These are phyloP conservation scores for Aschersonia sp. DNA, from an alignment of 2,329 filamentous ascomycete genomes.

Conservation along the genomic window DNA sequence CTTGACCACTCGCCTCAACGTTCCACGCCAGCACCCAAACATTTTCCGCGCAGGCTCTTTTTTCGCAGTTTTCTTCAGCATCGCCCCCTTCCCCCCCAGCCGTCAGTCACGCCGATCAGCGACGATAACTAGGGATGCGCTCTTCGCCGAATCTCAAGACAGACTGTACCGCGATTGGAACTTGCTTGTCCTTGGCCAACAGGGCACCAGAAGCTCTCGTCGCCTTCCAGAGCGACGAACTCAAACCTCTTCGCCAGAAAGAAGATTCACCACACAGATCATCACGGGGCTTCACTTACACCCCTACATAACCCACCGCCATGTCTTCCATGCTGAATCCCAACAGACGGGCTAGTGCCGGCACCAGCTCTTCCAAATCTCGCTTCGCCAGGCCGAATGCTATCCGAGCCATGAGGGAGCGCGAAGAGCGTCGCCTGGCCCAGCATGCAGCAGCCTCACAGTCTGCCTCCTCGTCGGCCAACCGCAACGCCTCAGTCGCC, in stretches of 20 bases:
- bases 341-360: conserved; percentile 16
- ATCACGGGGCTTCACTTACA: not conserved
- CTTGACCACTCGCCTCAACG: not conserved
- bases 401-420: conserved; percentile 36
- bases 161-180: too few species aligned
- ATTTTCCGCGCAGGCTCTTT: not conserved
- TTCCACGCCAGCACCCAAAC: not conserved
- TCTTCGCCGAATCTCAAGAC: too few species aligned
- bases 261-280: too few species aligned
- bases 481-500: conserved; percentile 17
- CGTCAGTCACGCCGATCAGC: not conserved
- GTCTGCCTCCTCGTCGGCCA: conserved; percentile 11
- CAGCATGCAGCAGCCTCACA: conserved; percentile 11
- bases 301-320: not conserved
- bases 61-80: not conserved
- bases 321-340: conserved; percentile 35
- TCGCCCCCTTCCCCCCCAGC: not conserved
- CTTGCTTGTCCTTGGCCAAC: too few species aligned
- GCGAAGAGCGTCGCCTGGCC: conserved; percentile 27
- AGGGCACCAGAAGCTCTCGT: too few species aligned
- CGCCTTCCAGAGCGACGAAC: too few species aligned
- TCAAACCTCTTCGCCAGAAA: too few species aligned
- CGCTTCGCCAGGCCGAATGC: conserved; percentile 30
- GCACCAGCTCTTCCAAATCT: conserved; percentile 17
- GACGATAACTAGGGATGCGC: not conserved